Conservation (phyloP, 1,284 basidiomycete genomes). For the Coniophora puteana region DNA sequence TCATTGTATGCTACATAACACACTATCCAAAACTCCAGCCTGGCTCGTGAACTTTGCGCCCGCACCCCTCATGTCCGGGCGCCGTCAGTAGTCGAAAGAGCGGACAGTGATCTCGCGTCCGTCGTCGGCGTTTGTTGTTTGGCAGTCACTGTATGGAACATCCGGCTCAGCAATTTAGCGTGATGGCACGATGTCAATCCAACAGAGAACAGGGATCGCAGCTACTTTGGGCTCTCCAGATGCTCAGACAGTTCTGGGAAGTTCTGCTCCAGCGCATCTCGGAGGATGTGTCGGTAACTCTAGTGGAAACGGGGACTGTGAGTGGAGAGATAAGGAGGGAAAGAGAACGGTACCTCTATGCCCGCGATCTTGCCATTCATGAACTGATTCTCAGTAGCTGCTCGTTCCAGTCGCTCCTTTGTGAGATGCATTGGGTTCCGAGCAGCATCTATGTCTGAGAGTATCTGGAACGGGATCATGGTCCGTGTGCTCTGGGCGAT, state of each 20-base stretch:
- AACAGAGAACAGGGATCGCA: too few relatives aligned
- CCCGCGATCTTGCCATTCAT: conserved; percentile 86
- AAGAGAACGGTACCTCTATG: conserved; percentile 46
- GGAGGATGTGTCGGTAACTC: conserved; percentile 27
- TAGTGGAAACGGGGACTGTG: conserved; percentile 18
- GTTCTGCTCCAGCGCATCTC: conserved; percentile 27
- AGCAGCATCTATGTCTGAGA: conserved; percentile 72
- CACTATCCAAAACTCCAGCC: too few relatives aligned
- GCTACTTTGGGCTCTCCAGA: too few relatives aligned
- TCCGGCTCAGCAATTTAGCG: too few relatives aligned
- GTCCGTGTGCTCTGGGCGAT: conserved; percentile 56
- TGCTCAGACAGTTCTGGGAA: conserved; percentile 28
- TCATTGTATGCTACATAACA: too few relatives aligned
- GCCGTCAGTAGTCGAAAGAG: too few relatives aligned
- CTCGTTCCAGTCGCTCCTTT: conserved; percentile 70
- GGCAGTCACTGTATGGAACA: too few relatives aligned
- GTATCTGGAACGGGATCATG: conserved; percentile 68
- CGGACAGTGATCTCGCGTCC: too few relatives aligned
- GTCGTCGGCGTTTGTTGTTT: too few relatives aligned
- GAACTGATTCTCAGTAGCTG: conserved; percentile 83
- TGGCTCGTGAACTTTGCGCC: too few relatives aligned
- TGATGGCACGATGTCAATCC: too few relatives aligned
- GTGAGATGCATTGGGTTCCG: conserved; percentile 79
- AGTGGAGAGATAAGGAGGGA: background rate
- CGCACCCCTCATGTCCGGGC: too few relatives aligned